These are phyloP conservation scores for Filobasidium wieringae DNA, from an alignment of 768 basidiomycete species.

Conservation along the genomic window DNA sequence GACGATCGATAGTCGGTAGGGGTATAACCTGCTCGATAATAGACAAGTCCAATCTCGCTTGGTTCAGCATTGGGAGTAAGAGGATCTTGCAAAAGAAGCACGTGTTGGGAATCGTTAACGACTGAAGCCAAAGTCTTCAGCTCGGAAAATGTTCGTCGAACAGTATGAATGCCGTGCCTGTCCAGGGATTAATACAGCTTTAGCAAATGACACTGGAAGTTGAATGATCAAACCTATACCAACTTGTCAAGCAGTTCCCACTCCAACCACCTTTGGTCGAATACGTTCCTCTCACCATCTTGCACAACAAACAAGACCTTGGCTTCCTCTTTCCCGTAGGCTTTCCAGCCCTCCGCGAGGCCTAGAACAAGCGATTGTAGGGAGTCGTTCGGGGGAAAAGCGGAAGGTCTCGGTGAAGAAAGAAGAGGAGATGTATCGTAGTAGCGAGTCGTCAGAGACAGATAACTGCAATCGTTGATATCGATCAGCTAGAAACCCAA, in stretches of 20 bases:
- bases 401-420: constrained; percentile 33
- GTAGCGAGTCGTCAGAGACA: constrained; percentile 56
- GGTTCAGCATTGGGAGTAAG: constrained; percentile 38
- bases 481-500: neutral
- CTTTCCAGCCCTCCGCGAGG: constrained; percentile 64
- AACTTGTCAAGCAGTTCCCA: constrained; percentile 72
- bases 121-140: constrained; percentile 53
- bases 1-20: constrained; percentile 65
- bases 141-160: constrained; percentile 65
- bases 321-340: constrained; percentile 46
- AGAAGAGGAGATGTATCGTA: constrained; percentile 42
- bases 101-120: constrained; percentile 12
- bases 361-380: constrained; percentile 60
- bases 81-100: constrained; percentile 34
- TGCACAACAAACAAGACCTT: constrained; percentile 80
- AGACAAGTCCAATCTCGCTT: constrained; percentile 68
- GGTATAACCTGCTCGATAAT: constrained; percentile 81
- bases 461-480: constrained; percentile 46
- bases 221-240: constrained; percentile 19
- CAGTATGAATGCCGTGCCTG: constrained; percentile 62
- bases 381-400: constrained; percentile 64
- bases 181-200: neutral
- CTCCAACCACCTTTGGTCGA: constrained; percentile 82
- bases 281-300: constrained; percentile 77
- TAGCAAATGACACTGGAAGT: neutral